These are phyloP conservation scores for Penicillium manginii DNA, from an alignment of 495 filamentous ascomycete genomes.

Conservation along the genomic window DNA sequence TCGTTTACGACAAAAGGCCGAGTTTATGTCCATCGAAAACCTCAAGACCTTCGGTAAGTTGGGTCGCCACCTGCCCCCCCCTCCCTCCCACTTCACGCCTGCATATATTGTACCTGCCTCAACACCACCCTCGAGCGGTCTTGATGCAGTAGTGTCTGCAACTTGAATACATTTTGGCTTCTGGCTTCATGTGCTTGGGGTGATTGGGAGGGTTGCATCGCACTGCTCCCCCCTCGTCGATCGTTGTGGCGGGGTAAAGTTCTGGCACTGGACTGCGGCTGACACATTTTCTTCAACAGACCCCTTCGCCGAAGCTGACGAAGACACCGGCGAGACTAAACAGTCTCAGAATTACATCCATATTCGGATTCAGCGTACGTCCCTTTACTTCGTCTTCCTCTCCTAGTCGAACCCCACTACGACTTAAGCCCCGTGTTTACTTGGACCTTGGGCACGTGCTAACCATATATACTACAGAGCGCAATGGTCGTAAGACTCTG, in stretches of 20 bases:
- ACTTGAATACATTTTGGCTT: neutral
- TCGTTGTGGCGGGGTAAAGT: slow-evolving; percentile 42
- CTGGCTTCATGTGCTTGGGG: neutral
- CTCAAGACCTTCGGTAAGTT: slow-evolving; percentile 97
- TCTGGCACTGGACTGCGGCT: slow-evolving; percentile 38
- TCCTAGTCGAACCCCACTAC: neutral
- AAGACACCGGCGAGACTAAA: slow-evolving; percentile 89
- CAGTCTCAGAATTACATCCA: slow-evolving; percentile 99
- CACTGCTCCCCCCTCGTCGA: slow-evolving; percentile 8
- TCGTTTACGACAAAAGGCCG: slow-evolving; percentile 51
- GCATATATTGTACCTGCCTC: slow-evolving; percentile 17
- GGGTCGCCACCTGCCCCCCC: slow-evolving; percentile 34
- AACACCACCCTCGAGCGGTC: neutral
- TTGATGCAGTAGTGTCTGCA: neutral
- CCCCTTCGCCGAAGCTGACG: slow-evolving; percentile 99
- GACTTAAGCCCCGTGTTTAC: neutral
- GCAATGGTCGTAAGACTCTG: slow-evolving; percentile 99
- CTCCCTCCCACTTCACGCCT: slow-evolving; percentile 13
- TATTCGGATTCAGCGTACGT: slow-evolving; percentile 99
- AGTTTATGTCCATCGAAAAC: slow-evolving; percentile 99
- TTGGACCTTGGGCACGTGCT: slow-evolving; percentile 20
- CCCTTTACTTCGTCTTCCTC: neutral
- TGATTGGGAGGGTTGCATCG: neutral
- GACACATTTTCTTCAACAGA: slow-evolving; percentile 60
- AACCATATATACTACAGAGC: slow-evolving; percentile 63